Percentiles rank a stretch among this genome's conserved stretches.
phyloP scores from a whole-genome alignment of 2,329 filamentous ascomycete genomes.

The Colletotrichum brevisporum region DNA sequence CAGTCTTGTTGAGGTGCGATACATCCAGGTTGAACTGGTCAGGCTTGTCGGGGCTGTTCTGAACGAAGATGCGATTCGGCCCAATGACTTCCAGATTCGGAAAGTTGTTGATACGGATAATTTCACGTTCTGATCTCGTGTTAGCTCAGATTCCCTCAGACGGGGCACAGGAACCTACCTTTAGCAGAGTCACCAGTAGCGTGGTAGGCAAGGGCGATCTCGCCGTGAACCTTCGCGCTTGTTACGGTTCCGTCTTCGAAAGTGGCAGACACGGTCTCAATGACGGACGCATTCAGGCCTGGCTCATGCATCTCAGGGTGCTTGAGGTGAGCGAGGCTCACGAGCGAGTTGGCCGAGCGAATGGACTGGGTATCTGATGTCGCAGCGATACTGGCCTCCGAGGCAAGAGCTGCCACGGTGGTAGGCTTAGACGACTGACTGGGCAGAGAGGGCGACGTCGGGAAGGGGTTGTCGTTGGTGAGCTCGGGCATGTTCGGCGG shows the following conservation, averaged over 20 bases:
- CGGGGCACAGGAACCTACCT: slow-evolving; percentile 58
- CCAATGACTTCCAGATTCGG: slow-evolving; percentile 90
- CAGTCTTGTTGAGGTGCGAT: slow-evolving; percentile 78
- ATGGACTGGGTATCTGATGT: slow-evolving; percentile 92
- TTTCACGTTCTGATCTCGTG: slow-evolving; percentile 66
- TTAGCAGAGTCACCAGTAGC: slow-evolving; percentile 47
- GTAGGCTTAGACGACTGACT: slow-evolving; percentile 56
- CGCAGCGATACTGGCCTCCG: slow-evolving; percentile 71
- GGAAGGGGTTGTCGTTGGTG: slow-evolving; percentile 50
- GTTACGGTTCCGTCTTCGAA: slow-evolving; percentile 83
- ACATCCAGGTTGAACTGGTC: slow-evolving; percentile 87
- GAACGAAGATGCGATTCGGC: slow-evolving; percentile 92
- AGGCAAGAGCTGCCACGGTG: slow-evolving; percentile 69
- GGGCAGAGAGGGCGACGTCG: slow-evolving; percentile 55
- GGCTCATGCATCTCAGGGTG: slow-evolving; percentile 86
- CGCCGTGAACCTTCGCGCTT: slow-evolving; percentile 83
- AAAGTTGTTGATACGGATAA: slow-evolving; percentile 90
- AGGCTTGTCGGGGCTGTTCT: slow-evolving; percentile 74
- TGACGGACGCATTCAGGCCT: slow-evolving; percentile 88
- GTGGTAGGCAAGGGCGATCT: slow-evolving; percentile 91
- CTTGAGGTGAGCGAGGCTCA: slow-evolving; percentile 76
- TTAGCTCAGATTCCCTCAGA: slow-evolving; percentile 3
- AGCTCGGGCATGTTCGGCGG: slow-evolving; percentile 53
- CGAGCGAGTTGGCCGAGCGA: slow-evolving; percentile 86
- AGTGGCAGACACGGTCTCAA: slow-evolving; percentile 90